phyloP scores from a whole-genome alignment of 2,329 filamentous ascomycete genomes.

The Epicoccum sorghinum region DNA sequence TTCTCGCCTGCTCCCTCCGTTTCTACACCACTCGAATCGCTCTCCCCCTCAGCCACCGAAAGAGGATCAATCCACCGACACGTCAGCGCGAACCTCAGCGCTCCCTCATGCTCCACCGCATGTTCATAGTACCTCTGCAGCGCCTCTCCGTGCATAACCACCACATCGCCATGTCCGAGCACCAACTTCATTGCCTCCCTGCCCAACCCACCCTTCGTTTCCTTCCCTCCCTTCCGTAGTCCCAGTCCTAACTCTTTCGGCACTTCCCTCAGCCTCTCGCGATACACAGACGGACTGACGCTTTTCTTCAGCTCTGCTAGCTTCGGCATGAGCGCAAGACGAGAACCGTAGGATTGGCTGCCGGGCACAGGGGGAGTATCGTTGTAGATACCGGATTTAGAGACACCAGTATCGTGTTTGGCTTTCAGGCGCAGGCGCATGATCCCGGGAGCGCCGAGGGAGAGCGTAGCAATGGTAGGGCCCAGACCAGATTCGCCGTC shows the following conservation, averaged over 20 bases:
- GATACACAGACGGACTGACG: conserved; percentile 26
- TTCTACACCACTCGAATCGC: conserved; percentile 16
- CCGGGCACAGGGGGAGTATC: conserved; percentile 37
- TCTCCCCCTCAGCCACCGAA: conserved; percentile 45
- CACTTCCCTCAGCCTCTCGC: conserved; percentile 37
- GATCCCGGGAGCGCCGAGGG: conserved; percentile 62
- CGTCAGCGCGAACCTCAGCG: conserved; percentile 63
- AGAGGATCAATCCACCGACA: conserved; percentile 58
- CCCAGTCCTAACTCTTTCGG: conserved; percentile 46
- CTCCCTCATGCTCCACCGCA: conserved; percentile 58
- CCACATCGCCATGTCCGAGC: conserved; percentile 66
- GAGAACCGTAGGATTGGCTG: conserved; percentile 41
- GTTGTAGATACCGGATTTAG: conserved; percentile 43
- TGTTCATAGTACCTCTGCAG: conserved; percentile 69
- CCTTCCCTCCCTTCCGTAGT: too few relatives aligned
- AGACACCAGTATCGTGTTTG: conserved; percentile 52
- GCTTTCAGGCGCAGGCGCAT: conserved; percentile 66
- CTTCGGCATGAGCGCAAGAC: conserved; percentile 35
- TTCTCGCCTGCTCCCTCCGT: background rate
- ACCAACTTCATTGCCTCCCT: conserved; percentile 42
- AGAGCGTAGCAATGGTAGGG: conserved; percentile 64
- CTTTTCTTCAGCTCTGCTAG: conserved; percentile 29
- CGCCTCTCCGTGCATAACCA: conserved; percentile 65
- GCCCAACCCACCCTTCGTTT: conserved; percentile 6
- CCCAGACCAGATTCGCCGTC: conserved; percentile 69